These are phyloP conservation scores for Mollisiaceae sp. DNA, from an alignment of 2,329 filamentous ascomycete genomes.

Conservation along the genomic window DNA sequence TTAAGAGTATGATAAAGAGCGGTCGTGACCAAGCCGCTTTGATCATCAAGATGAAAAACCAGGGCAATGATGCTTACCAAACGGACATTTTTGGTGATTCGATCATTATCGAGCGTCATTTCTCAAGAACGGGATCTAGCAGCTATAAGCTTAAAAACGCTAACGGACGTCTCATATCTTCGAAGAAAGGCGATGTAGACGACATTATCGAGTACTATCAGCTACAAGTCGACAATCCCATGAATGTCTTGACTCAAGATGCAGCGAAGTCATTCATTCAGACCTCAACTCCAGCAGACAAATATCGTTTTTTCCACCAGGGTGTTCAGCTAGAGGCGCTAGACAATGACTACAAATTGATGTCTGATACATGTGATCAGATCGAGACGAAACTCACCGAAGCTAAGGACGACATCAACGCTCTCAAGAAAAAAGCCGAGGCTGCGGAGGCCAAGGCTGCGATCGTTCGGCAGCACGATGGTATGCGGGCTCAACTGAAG, in stretches of 20 bases:
- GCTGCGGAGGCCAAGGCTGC: conserved; percentile 69
- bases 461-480: conserved; percentile 68
- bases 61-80: conserved; percentile 83
- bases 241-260: conserved; percentile 95
- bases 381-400: conserved; percentile 67
- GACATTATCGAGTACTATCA: conserved; percentile 93
- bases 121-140: conserved; percentile 74
- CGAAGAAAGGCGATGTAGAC: conserved; percentile 84
- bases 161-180: conserved; percentile 73
- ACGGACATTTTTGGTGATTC: conserved; percentile 80
- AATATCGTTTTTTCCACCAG: conserved; percentile 96
- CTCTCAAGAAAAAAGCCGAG: conserved; percentile 61
- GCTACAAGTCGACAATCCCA: conserved; percentile 93
- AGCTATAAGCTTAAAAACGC: conserved; percentile 87
- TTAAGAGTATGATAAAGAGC: conserved; percentile 91
- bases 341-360: conserved; percentile 86
- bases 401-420: conserved; percentile 66
- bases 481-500: conserved; percentile 64
- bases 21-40: conserved; percentile 78
- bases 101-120: conserved; percentile 91
- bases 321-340: conserved; percentile 93
- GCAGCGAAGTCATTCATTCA: conserved; percentile 93
- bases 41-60: conserved; percentile 88
- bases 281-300: conserved; percentile 77
- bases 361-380: conserved; percentile 78